phyloP scores from a whole-genome alignment of 768 basidiomycete genomes.

The Lactarius tabidus region DNA sequence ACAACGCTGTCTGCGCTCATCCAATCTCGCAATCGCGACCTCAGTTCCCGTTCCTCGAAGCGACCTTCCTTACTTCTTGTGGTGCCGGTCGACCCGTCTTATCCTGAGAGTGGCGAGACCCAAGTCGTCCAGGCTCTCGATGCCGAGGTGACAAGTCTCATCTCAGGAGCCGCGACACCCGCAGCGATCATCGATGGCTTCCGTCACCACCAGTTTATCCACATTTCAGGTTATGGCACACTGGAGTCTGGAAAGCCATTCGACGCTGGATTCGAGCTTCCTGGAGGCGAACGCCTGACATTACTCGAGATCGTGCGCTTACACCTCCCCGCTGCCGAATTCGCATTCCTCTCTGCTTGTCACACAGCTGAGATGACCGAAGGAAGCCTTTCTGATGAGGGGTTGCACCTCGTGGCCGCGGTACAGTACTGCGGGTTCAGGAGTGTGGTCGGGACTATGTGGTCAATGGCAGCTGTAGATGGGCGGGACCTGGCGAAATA shows the following conservation, averaged over 20 bases:
- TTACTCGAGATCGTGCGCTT: not conserved
- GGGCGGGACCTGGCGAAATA: not conserved
- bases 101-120: not conserved
- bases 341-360: conserved; percentile 5
- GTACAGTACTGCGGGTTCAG: not conserved
- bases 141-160: not conserved
- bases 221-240: conserved; percentile 7
- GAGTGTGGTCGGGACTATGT: conserved; percentile 6
- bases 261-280: not conserved
- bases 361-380: not conserved
- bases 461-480: not conserved
- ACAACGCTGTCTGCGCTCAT: not conserved
- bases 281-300: not conserved
- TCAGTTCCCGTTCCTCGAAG: not conserved
- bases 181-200: not conserved
- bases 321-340: not conserved
- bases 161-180: not conserved
- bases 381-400: not conserved
- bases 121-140: not conserved
- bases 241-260: not conserved
- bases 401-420: not conserved
- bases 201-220: not conserved
- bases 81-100: not conserved
- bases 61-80: not conserved
- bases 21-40: not conserved